Evolutionary conservation across 2,329 filamentous ascomycete species (phyloP).

Genomic region (Coniochaeta sp.): DNA sequence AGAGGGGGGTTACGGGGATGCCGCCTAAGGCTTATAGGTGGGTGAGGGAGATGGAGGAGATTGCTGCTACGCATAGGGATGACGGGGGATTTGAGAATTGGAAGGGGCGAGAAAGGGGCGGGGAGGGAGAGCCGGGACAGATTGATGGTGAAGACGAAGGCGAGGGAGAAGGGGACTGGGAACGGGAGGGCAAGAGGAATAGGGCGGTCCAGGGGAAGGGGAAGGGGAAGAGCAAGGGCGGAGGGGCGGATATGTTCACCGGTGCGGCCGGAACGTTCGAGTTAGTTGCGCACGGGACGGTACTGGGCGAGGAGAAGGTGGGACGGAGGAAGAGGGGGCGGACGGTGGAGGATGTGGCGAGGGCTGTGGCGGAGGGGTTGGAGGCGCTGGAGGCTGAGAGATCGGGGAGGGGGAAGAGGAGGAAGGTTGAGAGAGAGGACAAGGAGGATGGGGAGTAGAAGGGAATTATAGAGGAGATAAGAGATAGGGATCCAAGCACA

Average conservation of each 20-base stretch:
- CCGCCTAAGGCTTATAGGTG: slow-evolving; percentile 71
- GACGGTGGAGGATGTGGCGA: slow-evolving; percentile 51
- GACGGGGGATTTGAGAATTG: slow-evolving; percentile 57
- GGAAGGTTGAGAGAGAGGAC: too few species aligned
- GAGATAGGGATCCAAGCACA: too few species aligned
- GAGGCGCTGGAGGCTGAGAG: slow-evolving; percentile 14
- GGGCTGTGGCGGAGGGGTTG: slow-evolving; percentile 38
- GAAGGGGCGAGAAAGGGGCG: too few species aligned
- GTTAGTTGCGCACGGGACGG: slow-evolving; percentile 52
- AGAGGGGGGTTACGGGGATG: slow-evolving; percentile 46
- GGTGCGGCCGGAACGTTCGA: slow-evolving; percentile 56
- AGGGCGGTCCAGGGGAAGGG: too few species aligned
- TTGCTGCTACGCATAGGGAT: slow-evolving; percentile 56
- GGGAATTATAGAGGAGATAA: too few species aligned
- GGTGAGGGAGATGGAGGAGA: slow-evolving; percentile 73
- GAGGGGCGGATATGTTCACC: slow-evolving; percentile 49
- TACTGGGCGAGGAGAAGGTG: slow-evolving; percentile 52
- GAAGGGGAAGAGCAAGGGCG: too few species aligned
- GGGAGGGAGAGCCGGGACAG: too few species aligned
- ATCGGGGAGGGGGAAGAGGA: too few species aligned
- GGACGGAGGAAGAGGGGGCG: slow-evolving; percentile 48
- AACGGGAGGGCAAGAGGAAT: too few species aligned
- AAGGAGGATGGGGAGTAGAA: too few species aligned
- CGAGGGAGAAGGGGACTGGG: too few species aligned
- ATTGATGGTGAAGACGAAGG: too few species aligned